Conservation (phyloP, 2,329 filamentous ascomycete genomes). For the Colletotrichum musicola region DNA sequence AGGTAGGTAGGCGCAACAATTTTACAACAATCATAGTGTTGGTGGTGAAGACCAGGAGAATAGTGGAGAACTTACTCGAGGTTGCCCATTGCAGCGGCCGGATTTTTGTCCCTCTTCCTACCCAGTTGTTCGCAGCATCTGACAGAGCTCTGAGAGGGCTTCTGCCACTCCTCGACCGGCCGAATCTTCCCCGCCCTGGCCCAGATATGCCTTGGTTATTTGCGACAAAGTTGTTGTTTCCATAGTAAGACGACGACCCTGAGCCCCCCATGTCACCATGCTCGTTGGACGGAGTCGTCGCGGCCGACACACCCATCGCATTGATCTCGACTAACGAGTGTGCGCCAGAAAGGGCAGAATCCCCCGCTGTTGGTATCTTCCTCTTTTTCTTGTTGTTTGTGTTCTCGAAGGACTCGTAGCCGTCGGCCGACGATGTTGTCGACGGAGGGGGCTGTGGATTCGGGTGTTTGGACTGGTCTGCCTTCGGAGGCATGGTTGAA, state of each 20-base stretch:
- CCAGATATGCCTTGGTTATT: constrained; percentile 74
- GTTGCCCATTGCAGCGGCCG: constrained; percentile 60
- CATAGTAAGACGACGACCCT: constrained; percentile 52
- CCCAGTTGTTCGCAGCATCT: constrained; percentile 70
- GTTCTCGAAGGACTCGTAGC: constrained; percentile 98
- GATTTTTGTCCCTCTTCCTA: constrained; percentile 60
- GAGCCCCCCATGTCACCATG: constrained; percentile 47
- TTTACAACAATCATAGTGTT: background rate
- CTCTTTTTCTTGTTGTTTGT: constrained; percentile 99
- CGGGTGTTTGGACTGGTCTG: constrained; percentile 58
- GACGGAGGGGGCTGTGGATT: constrained; percentile 73
- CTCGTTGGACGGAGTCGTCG: constrained; percentile 50
- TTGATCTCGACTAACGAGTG: constrained; percentile 52
- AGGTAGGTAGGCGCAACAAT: background rate
- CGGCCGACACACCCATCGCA: constrained; percentile 46
- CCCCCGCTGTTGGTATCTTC: constrained; percentile 93
- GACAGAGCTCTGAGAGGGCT: constrained; percentile 72
- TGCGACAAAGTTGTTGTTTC: constrained; percentile 65
- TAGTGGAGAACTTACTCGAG: constrained; percentile 56
- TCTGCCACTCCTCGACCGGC: constrained; percentile 73
- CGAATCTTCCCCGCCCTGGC: constrained; percentile 85
- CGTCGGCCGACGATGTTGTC: constrained; percentile 79
- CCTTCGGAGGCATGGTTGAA: constrained; percentile 57
- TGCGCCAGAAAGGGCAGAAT: constrained; percentile 59
- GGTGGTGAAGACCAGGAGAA: background rate